Conservation (phyloP, 768 basidiomycete species). For the Chlorophyllum brunneum region DNA sequence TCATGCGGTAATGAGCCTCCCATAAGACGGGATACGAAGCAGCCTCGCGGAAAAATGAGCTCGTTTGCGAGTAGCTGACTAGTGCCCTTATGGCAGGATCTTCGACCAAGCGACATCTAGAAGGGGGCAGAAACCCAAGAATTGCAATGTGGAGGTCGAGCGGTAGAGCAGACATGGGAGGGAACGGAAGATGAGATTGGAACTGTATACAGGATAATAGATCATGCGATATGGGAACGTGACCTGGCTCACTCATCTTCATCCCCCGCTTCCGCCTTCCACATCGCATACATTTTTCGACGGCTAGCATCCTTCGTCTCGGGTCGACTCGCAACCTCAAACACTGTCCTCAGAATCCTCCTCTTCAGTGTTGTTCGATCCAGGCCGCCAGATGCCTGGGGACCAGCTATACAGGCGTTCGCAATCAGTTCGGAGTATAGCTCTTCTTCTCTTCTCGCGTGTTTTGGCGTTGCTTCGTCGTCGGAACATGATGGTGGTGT, state of each 20-base stretch:
- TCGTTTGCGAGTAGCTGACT: constrained; percentile 34
- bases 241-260: constrained; percentile 11
- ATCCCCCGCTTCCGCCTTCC: constrained; percentile 49
- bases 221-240: constrained; percentile 7
- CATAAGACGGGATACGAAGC: constrained; percentile 41
- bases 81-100: constrained; percentile 29
- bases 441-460: constrained; percentile 34
- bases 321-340: constrained; percentile 68
- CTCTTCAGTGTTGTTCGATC: constrained; percentile 39
- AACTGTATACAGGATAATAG: background rate
- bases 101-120: constrained; percentile 14
- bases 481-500: constrained; percentile 27
- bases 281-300: constrained; percentile 67
- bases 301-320: constrained; percentile 27
- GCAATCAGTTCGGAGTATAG: constrained; percentile 41
- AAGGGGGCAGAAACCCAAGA: constrained; percentile 18
- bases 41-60: constrained; percentile 38
- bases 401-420: constrained; percentile 49
- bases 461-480: constrained; percentile 40
- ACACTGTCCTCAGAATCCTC: constrained; percentile 58
- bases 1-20: constrained; percentile 47
- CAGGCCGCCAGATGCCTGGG: constrained; percentile 35
- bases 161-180: constrained; percentile 19
- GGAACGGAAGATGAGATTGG: background rate
- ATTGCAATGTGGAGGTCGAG: constrained; percentile 27